A percentile compares a stretch with the other conserved stretches of the same genome.
Conservation (phyloP, 2,329 filamentous ascomycete species). For the Epichloe bromicola region DNA sequence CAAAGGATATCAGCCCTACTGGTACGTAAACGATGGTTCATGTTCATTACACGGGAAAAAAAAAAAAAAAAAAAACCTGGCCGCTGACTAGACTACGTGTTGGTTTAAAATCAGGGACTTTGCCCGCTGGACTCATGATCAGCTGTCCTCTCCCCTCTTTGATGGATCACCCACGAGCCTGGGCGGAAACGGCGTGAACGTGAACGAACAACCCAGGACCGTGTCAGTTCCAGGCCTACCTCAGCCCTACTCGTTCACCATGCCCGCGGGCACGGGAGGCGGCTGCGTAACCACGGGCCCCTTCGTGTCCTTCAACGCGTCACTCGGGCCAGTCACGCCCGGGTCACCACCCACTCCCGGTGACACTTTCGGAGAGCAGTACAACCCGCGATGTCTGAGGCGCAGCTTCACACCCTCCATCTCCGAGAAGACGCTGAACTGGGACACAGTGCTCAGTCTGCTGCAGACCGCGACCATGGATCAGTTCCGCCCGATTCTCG, state of each 20-base stretch:
- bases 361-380: constrained; percentile 1
- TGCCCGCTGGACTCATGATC: constrained; percentile 1
- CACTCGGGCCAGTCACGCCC: constrained; percentile 2
- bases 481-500: constrained; percentile 2
- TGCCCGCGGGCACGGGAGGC: constrained; percentile 1
- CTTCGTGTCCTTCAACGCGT: neutral
- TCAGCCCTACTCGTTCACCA: neutral
- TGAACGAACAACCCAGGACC: neutral
- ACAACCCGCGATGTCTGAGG: constrained; percentile 6
- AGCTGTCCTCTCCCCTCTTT: constrained; percentile 2
- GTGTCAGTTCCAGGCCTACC: neutral
- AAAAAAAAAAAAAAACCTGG: too few species aligned
- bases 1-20: constrained; percentile 8
- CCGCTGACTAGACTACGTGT: too few species aligned
- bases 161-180: constrained; percentile 3
- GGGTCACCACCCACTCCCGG: neutral
- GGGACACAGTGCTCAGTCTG: neutral
- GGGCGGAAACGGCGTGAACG: neutral
- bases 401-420: neutral
- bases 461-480: neutral
- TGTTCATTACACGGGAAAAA: too few species aligned
- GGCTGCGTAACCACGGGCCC: constrained; percentile 4
- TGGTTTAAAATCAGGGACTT: constrained; percentile 1
- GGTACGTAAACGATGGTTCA: neutral
- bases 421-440: neutral